Base-by-base conservation (phyloP, 2,329 filamentous ascomycete genomes). In the Aspergillus phoenicis region DNA sequence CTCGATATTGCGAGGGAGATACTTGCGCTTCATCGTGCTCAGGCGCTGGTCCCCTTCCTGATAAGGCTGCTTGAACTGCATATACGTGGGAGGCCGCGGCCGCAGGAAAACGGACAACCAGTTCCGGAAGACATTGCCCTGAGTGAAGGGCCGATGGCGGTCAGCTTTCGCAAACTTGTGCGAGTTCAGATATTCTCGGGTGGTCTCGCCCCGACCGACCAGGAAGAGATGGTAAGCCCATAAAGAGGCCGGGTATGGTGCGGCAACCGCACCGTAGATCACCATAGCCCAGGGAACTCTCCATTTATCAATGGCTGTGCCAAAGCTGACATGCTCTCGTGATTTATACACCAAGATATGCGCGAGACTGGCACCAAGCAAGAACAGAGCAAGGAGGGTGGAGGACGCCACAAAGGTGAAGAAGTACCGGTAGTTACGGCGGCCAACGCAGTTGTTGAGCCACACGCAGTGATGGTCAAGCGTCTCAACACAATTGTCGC, bases 391-490 rank as follows among this genome's bases (percentile, higher is more conserved):
- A 17, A 97, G 83, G 36, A 97, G 67, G 0, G 91, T 92, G n/a
- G 87, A 87, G 13, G 89, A 87, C 57, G 87, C 87, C 66, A 99
- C 88, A 77, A 97, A 99, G 10, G 90, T 86, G 75, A 98, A 97
- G 78, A 99, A 99, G 77, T 94, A 98, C 65, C 95, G 91, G 79
- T 99, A 99, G 79, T 99, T 99, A 70, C 95, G 91, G 66, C 94
- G 89, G 47, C 95, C 95, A 53, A 99, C 90, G 70, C 95, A 99
- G 76, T 99, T 99, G 80, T 99, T 99, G 65, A 99, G 86, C 95
- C 95, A 99, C 15, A 98, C 93, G 72, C 95, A 99, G 78, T 99
- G 95, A 73, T 99, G 95, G 72, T 99, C 95, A 68, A 97, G 92
- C 0, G 93, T 97, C 77, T 99, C 95, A 62, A 99, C 87, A 75